Evolutionary conservation across 73 alveolate genomes (phyloP).

Genomic region (Paramecium biaurelia): DNA sequence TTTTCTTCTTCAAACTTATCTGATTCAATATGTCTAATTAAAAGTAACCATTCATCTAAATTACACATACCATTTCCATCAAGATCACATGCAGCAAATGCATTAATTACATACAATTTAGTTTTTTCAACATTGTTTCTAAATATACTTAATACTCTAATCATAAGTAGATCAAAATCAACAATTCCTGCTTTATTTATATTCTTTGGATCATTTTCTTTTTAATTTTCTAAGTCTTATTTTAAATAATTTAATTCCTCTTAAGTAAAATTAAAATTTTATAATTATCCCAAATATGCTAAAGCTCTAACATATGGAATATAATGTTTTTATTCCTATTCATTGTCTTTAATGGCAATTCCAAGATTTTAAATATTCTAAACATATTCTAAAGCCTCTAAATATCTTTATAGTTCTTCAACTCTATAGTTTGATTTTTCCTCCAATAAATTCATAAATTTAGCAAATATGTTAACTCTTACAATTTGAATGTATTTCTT

Average conservation of each 20-base stretch:
- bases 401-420: constrained; percentile 46
- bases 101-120: constrained; percentile 54
- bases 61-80: constrained; percentile 64
- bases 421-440: constrained; percentile 37
- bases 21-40: constrained; percentile 53
- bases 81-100: constrained; percentile 61
- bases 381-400: constrained; percentile 46
- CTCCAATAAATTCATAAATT: constrained; percentile 42
- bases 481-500: constrained; percentile 39
- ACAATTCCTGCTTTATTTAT: constrained; percentile 45
- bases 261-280: not conserved
- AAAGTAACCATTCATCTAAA: constrained; percentile 56
- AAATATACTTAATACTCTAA: not conserved
- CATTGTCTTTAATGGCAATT: constrained; percentile 16
- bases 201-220: constrained; percentile 55
- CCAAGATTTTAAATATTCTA: constrained; percentile 32
- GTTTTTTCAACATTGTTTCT: constrained; percentile 50
- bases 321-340: constrained; percentile 22
- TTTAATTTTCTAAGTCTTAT: constrained; percentile 24
- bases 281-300: constrained; percentile 37
- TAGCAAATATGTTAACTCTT: constrained; percentile 55
- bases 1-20: constrained; percentile 61
- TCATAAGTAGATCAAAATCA: constrained; percentile 60
- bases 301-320: constrained; percentile 50
- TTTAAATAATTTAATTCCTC: constrained; percentile 45